These are phyloP conservation scores for Zymoseptoria passerinii DNA, from an alignment of 2,329 filamentous ascomycete genomes.

Conservation along the genomic window DNA sequence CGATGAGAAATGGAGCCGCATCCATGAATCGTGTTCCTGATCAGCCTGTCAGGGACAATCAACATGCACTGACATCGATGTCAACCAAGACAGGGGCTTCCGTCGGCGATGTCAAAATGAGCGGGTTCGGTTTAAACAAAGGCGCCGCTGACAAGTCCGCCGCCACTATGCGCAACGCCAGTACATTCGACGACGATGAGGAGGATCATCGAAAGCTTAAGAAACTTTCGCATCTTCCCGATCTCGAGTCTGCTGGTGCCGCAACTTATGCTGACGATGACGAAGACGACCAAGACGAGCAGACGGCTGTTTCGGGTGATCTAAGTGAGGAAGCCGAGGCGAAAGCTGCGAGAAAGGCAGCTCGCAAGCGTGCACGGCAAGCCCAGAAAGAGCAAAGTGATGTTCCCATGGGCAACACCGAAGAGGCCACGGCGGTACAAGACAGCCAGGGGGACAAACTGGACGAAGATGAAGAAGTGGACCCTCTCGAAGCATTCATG, in stretches of 20 bases:
- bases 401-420: slow-evolving; percentile 35
- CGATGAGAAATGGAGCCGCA: slow-evolving; percentile 24
- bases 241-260: slow-evolving; percentile 43
- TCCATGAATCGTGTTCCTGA: slow-evolving; percentile 19
- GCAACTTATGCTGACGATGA: slow-evolving; percentile 46
- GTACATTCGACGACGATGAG: slow-evolving; percentile 68
- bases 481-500: slow-evolving; percentile 98
- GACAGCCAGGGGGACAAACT: slow-evolving; percentile 28
- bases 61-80: not conserved
- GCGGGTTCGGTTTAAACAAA: slow-evolving; percentile 76
- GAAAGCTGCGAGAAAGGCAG: slow-evolving; percentile 72
- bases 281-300: slow-evolving; percentile 39
- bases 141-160: slow-evolving; percentile 57
- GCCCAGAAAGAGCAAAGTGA: slow-evolving; percentile 39
- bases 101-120: slow-evolving; percentile 52
- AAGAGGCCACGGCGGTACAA: slow-evolving; percentile 14
- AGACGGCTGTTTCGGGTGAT: slow-evolving; percentile 55
- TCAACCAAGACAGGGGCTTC: not conserved
- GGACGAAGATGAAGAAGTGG: slow-evolving; percentile 61
- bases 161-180: slow-evolving; percentile 52
- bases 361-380: slow-evolving; percentile 61
- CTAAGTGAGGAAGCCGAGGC: slow-evolving; percentile 82
- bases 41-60: slow-evolving; percentile 12
- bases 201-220: slow-evolving; percentile 79
- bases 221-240: slow-evolving; percentile 70